Evolutionary conservation across 441 rosid species (phyloP), one percentile per base, ranked within the genome.

Genomic region (Iberis amara): DNA sequence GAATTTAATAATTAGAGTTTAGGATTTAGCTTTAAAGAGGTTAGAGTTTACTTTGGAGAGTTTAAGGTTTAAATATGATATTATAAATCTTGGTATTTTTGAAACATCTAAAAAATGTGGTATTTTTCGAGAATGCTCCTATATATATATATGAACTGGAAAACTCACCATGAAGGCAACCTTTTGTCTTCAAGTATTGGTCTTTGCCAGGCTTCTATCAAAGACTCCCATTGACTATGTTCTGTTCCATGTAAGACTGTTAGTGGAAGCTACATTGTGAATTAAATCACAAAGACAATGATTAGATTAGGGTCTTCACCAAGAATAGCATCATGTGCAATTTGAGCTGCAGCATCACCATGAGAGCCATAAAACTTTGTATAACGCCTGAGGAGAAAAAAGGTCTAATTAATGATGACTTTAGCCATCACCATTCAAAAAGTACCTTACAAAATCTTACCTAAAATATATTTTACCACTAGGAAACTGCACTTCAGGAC

Each of bases 151-250:
- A n/a, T n/a, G n/a, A n/a, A n/a, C n/a, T n/a, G n/a, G 41, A 23
- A 30, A 59, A 15, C 74, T 77, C 52, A 85, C 98, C 98, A 87
- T 68, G 80, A 79, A 59, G 96, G 98, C 59, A 85, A 75, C 49
- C 76, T 85, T 68, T 79, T 81, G 76, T 87, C 95, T 73, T 91
- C 95, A 48, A 91, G 88, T 66, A 83, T 58, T 47, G 94, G 95
- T 68, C 62, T 74, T 74, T 91, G 96, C 98, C 95, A 91, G 7
- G 80, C 88, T 68, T 79, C 95, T 73, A 87, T 85, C 59, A 59
- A 67, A 24, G 94, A 77, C 54, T 85, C 95, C 96, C 96, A 91
- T n/a, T 52, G 73, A 7, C 68, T 57, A 69, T 87, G 90, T 54
- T 60, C 96, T 91, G 66, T 23, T 52, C 37, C 59, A 41, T 40